phyloP scores from a whole-genome alignment of 2,329 filamentous ascomycete species.

The Nemania diffusa region DNA sequence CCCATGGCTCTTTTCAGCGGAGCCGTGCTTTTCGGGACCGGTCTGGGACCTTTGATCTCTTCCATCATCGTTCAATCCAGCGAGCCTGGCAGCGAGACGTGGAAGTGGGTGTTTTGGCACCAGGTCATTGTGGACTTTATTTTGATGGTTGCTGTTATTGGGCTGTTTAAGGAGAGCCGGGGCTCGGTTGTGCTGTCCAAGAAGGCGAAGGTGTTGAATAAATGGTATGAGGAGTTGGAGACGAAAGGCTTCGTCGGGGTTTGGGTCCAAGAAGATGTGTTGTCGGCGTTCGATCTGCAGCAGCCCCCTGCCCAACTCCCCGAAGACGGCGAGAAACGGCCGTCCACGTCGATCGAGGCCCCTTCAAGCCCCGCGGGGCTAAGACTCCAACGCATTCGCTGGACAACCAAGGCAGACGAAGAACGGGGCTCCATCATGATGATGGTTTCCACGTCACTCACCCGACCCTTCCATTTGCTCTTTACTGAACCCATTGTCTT shows the following conservation, averaged over 20 bases:
- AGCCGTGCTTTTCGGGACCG: constrained; percentile 80
- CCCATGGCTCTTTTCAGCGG: constrained; percentile 93
- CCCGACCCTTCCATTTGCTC: constrained; percentile 81
- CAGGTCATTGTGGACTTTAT: constrained; percentile 77
- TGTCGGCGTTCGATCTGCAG: constrained; percentile 22
- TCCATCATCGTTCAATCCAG: constrained; percentile 74
- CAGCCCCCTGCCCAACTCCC: constrained; percentile 5
- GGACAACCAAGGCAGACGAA: constrained; percentile 83
- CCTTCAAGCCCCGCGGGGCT: not conserved
- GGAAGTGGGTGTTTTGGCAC: constrained; percentile 91
- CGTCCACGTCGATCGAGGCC: not conserved
- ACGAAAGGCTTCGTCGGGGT: constrained; percentile 66
- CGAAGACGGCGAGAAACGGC: constrained; percentile 34
- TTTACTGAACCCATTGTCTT: constrained; percentile 82
- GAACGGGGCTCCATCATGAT: constrained; percentile 73
- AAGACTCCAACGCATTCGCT: constrained; percentile 70
- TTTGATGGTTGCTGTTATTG: constrained; percentile 70
- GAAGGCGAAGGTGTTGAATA: constrained; percentile 78
- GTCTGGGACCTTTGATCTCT: constrained; percentile 77
- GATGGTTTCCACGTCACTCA: constrained; percentile 79
- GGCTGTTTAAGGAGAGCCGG: constrained; percentile 84
- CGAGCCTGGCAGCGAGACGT: constrained; percentile 56
- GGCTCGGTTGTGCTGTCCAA: constrained; percentile 81
- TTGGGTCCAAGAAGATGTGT: constrained; percentile 47
- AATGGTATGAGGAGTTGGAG: constrained; percentile 82